A percentile compares a stretch with the other conserved stretches of the same genome.
phyloP scores from a whole-genome alignment of 768 basidiomycete species.

The Infundibulicybe gibba region DNA sequence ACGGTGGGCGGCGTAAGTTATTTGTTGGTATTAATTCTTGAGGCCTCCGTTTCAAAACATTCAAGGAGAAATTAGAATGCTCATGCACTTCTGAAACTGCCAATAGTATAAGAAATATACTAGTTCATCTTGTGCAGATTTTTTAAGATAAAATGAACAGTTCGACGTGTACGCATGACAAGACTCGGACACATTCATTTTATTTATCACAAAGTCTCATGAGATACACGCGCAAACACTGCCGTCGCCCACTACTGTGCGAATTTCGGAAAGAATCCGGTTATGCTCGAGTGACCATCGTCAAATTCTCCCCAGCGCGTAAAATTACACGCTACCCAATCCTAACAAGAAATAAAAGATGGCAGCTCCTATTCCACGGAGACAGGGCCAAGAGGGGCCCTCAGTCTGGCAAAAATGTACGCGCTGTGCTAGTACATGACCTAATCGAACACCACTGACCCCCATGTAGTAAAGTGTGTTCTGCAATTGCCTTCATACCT shows the following conservation, averaged over 20 bases:
- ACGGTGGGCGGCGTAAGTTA: too few species aligned
- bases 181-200: too few species aligned
- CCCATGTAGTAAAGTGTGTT: slow-evolving; percentile 52
- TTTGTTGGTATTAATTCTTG: too few species aligned
- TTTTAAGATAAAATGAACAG: too few species aligned
- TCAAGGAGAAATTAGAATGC: too few species aligned
- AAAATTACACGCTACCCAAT: slow-evolving; percentile 1
- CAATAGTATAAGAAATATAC: too few species aligned
- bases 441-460: slow-evolving; percentile 8
- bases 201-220: too few species aligned
- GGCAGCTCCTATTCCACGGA: slow-evolving; percentile 23
- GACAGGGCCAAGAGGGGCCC: slow-evolving; percentile 34
- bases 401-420: slow-evolving; percentile 77
- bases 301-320: background rate
- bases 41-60: too few species aligned
- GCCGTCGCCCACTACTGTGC: slow-evolving; percentile 16
- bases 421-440: slow-evolving; percentile 17
- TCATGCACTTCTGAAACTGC: too few species aligned
- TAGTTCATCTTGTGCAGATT: too few species aligned
- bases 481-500: slow-evolving; percentile 5
- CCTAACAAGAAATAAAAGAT: slow-evolving; percentile 4
- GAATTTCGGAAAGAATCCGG: too few species aligned
- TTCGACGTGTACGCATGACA: too few species aligned
- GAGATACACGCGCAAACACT: slow-evolving; percentile 9
- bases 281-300: background rate